Conservation (phyloP, 257 asterid species). For the Linaria vulgaris region DNA sequence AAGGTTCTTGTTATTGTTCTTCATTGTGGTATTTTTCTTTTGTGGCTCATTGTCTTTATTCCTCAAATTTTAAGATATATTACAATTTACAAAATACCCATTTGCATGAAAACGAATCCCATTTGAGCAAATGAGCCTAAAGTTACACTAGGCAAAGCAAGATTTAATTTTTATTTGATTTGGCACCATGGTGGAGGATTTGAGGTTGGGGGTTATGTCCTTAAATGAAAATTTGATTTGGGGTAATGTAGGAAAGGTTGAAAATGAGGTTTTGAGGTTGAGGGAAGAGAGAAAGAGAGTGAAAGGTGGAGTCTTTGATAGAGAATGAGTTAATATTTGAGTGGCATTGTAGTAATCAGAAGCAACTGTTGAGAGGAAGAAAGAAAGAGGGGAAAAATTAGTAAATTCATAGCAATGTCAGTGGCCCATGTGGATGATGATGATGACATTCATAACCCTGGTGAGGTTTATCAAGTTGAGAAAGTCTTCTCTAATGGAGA, state of each 20-base stretch:
- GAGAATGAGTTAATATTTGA: slow-evolving; percentile 74
- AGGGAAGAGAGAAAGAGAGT: slow-evolving; percentile 3
- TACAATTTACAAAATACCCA: slow-evolving; percentile 24
- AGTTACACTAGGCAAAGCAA: slow-evolving; percentile 15
- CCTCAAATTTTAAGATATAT: slow-evolving; percentile 13
- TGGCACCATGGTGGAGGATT: slow-evolving; percentile 33
- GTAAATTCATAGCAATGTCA: slow-evolving; percentile 73
- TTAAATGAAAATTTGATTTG: slow-evolving; percentile 42
- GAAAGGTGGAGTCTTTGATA: slow-evolving; percentile 27
- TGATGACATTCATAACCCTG: slow-evolving; percentile 43
- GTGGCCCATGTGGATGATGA: slow-evolving; percentile 91
- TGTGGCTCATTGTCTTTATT: slow-evolving; percentile 9
- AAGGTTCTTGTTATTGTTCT: slow-evolving; percentile 15
- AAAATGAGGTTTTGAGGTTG: slow-evolving; percentile 2
- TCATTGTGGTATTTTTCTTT: slow-evolving; percentile 23
- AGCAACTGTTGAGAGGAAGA: slow-evolving; percentile 43
- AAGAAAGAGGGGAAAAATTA: slow-evolving; percentile 47
- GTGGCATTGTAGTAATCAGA: slow-evolving; percentile 77
- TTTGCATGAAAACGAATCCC: slow-evolving; percentile 15
- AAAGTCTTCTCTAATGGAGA: slow-evolving; percentile 63
- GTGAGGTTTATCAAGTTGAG: slow-evolving; percentile 55
- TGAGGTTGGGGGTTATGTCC: slow-evolving; percentile 29
- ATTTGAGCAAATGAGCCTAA: slow-evolving; percentile 31
- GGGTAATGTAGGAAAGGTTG: slow-evolving; percentile 27
- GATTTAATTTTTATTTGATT: slow-evolving; percentile 11